Evolutionary conservation across 176 grass and related monocot species (phyloP).

Genomic region (Oryza officinalis): DNA sequence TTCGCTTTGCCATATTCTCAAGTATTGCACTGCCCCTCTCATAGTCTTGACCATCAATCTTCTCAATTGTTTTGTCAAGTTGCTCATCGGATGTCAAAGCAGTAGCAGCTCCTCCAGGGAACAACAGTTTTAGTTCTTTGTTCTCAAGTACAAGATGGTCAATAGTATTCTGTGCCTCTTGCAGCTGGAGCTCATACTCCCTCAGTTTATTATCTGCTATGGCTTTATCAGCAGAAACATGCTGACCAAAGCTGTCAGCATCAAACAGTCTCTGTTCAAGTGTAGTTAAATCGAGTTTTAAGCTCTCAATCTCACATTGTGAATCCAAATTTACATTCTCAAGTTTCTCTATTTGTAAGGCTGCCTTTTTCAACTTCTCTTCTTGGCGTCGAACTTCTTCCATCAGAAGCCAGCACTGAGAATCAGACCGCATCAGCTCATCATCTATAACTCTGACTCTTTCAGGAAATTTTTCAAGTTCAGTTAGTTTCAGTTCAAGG

Average conservation of each 20-base stretch:
- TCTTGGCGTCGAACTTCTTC: conserved; percentile 72
- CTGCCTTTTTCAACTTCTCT: conserved; percentile 67
- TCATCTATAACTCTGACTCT: conserved; percentile 61
- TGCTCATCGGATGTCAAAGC: conserved; percentile 38
- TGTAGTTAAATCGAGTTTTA: conserved; percentile 92
- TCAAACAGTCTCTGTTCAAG: conserved; percentile 74
- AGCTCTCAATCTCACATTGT: conserved; percentile 95
- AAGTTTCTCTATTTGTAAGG: conserved; percentile 70
- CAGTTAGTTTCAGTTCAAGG: conserved; percentile 82
- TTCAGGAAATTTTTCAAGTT: conserved; percentile 72
- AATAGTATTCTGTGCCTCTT: conserved; percentile 51
- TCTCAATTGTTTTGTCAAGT: conserved; percentile 53
- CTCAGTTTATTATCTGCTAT: conserved; percentile 36
- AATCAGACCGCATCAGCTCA: conserved; percentile 62
- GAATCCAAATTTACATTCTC: conserved; percentile 74
- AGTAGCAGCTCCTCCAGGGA: conserved; percentile 45
- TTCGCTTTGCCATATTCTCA: conserved; percentile 58
- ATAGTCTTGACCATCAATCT: conserved; percentile 13
- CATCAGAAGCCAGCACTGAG: conserved; percentile 70
- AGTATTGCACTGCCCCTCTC: conserved; percentile 45
- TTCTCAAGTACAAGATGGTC: conserved; percentile 61
- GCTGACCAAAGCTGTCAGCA: conserved; percentile 42
- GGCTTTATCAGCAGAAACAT: conserved; percentile 45
- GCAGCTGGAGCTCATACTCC: conserved; percentile 44
- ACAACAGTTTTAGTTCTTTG: conserved; percentile 48